phyloP scores from a whole-genome alignment of 2,329 filamentous ascomycete genomes.

The Nigrograna mackinnonii region DNA sequence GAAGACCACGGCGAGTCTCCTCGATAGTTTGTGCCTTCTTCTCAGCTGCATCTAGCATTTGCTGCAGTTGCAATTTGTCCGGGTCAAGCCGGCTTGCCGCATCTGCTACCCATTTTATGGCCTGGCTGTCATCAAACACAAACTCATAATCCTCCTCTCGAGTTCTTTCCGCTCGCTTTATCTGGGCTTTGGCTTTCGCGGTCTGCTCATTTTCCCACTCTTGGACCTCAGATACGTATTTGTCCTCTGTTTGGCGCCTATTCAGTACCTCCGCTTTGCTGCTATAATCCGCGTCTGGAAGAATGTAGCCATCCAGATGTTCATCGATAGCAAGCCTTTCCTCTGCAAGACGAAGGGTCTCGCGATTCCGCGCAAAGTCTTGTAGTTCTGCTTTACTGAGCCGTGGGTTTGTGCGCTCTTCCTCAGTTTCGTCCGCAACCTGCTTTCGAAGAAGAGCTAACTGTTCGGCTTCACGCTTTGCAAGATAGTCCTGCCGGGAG shows the following conservation, averaged over 20 bases:
- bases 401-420: conserved; percentile 75
- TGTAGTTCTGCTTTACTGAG: conserved; percentile 79
- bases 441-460: conserved; percentile 86
- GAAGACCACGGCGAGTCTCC: conserved; percentile 86
- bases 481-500: conserved; percentile 89
- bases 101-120: conserved; percentile 82
- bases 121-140: conserved; percentile 87
- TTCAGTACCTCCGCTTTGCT: conserved; percentile 91
- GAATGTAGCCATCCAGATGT: conserved; percentile 85
- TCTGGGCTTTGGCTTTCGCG: conserved; percentile 84
- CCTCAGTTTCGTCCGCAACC: conserved; percentile 80
- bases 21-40: conserved; percentile 86
- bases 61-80: conserved; percentile 77
- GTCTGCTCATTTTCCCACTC: conserved; percentile 94
- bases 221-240: conserved; percentile 90
- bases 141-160: conserved; percentile 88
- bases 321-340: conserved; percentile 88
- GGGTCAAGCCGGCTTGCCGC: conserved; percentile 73
- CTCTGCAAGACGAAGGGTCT: conserved; percentile 76
- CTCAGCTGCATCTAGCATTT: conserved; percentile 86
- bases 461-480: conserved; percentile 87
- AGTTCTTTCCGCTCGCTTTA: conserved; percentile 64
- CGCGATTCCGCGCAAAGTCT: conserved; percentile 86
- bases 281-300: conserved; percentile 88
- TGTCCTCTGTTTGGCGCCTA: conserved; percentile 83